Evolutionary conservation across 768 basidiomycete genomes (phyloP).

Genomic region (Auriscalpium microsporum): DNA sequence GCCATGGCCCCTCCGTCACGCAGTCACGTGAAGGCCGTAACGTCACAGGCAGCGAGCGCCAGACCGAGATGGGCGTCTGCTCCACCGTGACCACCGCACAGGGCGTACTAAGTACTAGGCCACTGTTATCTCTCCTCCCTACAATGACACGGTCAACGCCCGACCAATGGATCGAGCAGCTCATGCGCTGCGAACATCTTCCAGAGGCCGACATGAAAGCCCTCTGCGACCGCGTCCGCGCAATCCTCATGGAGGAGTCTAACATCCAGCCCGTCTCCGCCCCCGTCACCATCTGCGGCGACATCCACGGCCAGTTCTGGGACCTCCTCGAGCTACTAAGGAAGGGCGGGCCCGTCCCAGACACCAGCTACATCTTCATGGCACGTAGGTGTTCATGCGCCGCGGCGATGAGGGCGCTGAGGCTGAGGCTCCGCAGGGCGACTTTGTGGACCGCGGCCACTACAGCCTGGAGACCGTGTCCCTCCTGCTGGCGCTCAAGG

Average conservation of each 20-base stretch:
- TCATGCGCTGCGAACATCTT: slow-evolving; percentile 80
- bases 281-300: slow-evolving; percentile 92
- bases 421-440: slow-evolving; percentile 48
- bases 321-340: slow-evolving; percentile 85
- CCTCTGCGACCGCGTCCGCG: slow-evolving; percentile 83
- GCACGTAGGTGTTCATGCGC: slow-evolving; percentile 44
- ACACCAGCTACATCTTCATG: slow-evolving; percentile 95
- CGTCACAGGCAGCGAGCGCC: neutral
- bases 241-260: slow-evolving; percentile 89
- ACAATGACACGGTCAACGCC: slow-evolving; percentile 29
- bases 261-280: slow-evolving; percentile 95
- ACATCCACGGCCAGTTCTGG: slow-evolving; percentile 98
- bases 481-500: slow-evolving; percentile 81
- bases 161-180: slow-evolving; percentile 83
- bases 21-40: neutral
- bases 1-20: neutral
- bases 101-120: no score
- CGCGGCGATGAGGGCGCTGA: slow-evolving; percentile 12
- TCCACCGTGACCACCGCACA: no score
- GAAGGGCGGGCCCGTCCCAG: slow-evolving; percentile 79
- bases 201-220: slow-evolving; percentile 89
- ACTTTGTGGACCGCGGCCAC: slow-evolving; percentile 96
- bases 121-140: no score
- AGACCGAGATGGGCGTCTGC: no score
- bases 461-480: slow-evolving; percentile 95